A percentile compares a stretch with the other conserved stretches of the same genome.
Evolutionary conservation across 208 protist genomes (phyloP).

Genomic region (Entamoeba histolytica): DNA sequence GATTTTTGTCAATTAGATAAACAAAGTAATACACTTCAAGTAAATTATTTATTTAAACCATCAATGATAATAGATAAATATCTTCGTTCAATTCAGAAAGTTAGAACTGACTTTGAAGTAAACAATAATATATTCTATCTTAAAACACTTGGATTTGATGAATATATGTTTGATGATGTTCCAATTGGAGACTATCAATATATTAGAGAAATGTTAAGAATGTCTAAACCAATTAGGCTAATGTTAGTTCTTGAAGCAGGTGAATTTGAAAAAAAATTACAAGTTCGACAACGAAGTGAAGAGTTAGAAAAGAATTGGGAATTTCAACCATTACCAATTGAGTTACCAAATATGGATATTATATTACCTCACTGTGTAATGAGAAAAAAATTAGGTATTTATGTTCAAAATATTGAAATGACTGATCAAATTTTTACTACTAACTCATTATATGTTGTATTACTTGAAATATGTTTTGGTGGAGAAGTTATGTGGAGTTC

Average conservation of each 20-base stretch:
- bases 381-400: neutral
- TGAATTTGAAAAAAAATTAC: neutral
- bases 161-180: neutral
- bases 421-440: neutral
- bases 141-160: neutral
- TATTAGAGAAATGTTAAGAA: neutral
- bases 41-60: neutral
- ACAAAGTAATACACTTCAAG: neutral
- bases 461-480: neutral
- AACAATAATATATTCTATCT: neutral
- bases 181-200: neutral
- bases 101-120: neutral
- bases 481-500: neutral
- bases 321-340: neutral
- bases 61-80: neutral
- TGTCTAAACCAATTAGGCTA: neutral
- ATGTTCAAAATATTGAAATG: neutral
- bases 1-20: neutral
- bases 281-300: neutral
- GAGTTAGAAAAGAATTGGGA: neutral
- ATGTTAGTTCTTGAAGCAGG: neutral
- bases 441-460: neutral
- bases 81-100: neutral
- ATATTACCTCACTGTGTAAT: neutral
- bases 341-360: neutral